Evolutionary conservation across 2,329 filamentous ascomycete genomes (phyloP), one percentile per base, ranked within the genome.

Genomic region (Dichotomopilus funicola): DNA sequence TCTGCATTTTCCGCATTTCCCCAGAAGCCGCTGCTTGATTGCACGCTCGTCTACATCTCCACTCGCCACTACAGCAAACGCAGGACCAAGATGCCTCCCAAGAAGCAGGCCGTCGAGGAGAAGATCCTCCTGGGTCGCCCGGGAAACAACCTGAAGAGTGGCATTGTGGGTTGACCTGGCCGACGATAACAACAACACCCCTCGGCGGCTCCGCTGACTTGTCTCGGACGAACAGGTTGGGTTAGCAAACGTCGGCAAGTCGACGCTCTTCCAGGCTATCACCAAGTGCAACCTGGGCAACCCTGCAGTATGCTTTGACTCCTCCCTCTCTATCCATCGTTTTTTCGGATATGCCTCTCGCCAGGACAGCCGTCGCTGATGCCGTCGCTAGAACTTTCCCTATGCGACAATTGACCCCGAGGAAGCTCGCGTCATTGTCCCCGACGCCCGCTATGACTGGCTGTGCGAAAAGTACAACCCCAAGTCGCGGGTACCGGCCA

Each of bases 381-480:
- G 6, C 49, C 40, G 13, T 42, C 19, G 40, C 35, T 70, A 89
- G 86, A 99, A 99, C 78, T 99, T 97, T 72, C 94, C 94, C 54
- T 99, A 95, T 79, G 94, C 94, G 70, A 99, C 94, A 68, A 99
- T 99, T 74, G 91, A 99, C 65, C 94, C 94, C 48, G 95, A 99
- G 79, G 94, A 99, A 78, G 90, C 94, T 62, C 90, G 92, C 66
- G 94, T 99, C 74, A 85, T 99, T 66, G 94, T 99, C 37, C 95
- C 94, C 47, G 94, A 99, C 76, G 89, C 89, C 61, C 88, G 94
- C 60, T 99, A 89, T 75, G 91, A 97, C 78, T 96, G 91, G 91
- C 81, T 99, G 51, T 88, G 86, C 73, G 80, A 94, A 64, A 94
- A 96, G 73, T 99, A 97, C 82, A 91, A 96, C 75, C 94, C 94